These are phyloP conservation scores for Carex myosuroides DNA, from an alignment of 176 grass and related monocot species.

Conservation along the genomic window DNA sequence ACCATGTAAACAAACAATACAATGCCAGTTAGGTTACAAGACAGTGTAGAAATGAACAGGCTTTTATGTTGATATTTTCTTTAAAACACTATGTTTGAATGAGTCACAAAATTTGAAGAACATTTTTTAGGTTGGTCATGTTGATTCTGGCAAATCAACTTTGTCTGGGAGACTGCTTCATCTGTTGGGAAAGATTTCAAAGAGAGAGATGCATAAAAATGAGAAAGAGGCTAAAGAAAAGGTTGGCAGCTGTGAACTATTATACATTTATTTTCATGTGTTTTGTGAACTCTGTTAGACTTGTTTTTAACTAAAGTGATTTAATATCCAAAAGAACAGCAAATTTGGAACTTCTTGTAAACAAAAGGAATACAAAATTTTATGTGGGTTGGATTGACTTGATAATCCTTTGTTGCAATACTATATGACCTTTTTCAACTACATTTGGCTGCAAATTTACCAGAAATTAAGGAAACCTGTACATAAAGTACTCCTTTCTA, in stretches of 20 bases:
- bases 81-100: conserved; percentile 13
- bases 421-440: neutral
- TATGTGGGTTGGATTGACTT: neutral
- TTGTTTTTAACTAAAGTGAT: neutral
- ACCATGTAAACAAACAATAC: neutral
- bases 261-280: neutral
- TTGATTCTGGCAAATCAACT: conserved; percentile 99
- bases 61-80: conserved; percentile 15
- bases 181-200: conserved; percentile 87
- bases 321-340: neutral
- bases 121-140: conserved; percentile 78
- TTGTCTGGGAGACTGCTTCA: conserved; percentile 88
- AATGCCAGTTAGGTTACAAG: neutral
- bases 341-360: neutral
- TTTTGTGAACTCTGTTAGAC: neutral
- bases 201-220: conserved; percentile 94
- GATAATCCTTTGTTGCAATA: neutral
- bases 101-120: conserved; percentile 18
- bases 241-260: conserved; percentile 28
- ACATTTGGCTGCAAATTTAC: neutral
- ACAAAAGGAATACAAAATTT: neutral
- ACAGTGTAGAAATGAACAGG: neutral
- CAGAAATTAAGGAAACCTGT: neutral
- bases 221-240: conserved; percentile 95
- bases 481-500: neutral